A percentile compares a stretch with the other conserved stretches of the same genome.
Evolutionary conservation across 1,284 basidiomycete genomes (phyloP).

Genomic region (Spongispora temasekensis): DNA sequence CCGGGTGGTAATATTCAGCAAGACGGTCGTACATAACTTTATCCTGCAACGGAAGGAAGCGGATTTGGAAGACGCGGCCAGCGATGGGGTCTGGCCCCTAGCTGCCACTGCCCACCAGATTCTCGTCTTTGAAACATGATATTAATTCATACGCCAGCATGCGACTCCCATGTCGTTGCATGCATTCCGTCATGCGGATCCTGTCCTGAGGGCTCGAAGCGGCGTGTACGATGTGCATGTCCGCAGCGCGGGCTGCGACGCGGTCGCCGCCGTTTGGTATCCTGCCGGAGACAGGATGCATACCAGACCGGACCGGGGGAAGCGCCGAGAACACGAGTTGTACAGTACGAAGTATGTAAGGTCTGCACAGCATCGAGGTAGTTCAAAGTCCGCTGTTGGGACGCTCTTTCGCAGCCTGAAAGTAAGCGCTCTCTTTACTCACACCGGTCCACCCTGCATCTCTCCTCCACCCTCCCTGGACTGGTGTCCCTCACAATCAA

Average conservation of each 20-base stretch:
- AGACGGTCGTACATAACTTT: slow-evolving; percentile 31
- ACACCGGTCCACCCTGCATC: slow-evolving; percentile 26
- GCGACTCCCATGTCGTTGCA: neutral
- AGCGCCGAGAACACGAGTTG: neutral
- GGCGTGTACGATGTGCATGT: too few species aligned
- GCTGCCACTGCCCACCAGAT: slow-evolving; percentile 33
- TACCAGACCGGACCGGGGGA: slow-evolving; percentile 1
- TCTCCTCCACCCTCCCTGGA: slow-evolving; percentile 30
- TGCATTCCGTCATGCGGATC: neutral
- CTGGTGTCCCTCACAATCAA: slow-evolving; percentile 27
- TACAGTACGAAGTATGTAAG: slow-evolving; percentile 17
- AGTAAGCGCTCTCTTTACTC: slow-evolving; percentile 23
- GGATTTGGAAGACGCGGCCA: slow-evolving; percentile 29
- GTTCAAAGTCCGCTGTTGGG: slow-evolving; percentile 38
- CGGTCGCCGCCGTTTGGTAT: neutral
- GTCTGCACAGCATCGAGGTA: slow-evolving; percentile 23
- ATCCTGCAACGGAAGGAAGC: slow-evolving; percentile 32
- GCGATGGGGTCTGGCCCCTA: slow-evolving; percentile 31
- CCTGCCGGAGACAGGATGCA: slow-evolving; percentile 16
- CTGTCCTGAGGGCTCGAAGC: too few species aligned
- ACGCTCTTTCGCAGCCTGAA: slow-evolving; percentile 25
- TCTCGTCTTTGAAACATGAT: slow-evolving; percentile 27
- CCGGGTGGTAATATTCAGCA: slow-evolving; percentile 15
- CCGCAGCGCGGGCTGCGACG: slow-evolving; percentile 12
- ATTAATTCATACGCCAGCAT: neutral